A percentile compares a stretch with the other conserved stretches of the same genome.
Conservation (phyloP, 371 early-diverging fungal genomes). For the Mortierella sp. region DNA sequence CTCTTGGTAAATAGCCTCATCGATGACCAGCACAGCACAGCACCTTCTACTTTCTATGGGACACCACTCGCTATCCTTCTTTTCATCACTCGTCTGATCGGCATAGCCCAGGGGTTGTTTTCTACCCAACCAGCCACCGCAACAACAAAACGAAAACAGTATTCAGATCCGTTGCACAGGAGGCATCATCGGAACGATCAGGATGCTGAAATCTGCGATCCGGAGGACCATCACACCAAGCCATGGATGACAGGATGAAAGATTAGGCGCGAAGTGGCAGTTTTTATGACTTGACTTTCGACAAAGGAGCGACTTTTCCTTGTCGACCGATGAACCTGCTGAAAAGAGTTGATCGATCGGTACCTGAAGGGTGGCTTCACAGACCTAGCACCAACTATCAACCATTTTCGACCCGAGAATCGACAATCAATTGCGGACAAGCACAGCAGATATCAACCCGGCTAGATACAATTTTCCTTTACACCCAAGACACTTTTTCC, state of each 20-base stretch:
- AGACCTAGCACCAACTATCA: too few species aligned
- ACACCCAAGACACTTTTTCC: too few species aligned
- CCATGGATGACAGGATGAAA: not conserved
- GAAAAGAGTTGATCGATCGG: not conserved
- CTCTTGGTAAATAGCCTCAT: conserved; percentile 38
- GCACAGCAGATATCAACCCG: not conserved
- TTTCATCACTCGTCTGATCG: not conserved
- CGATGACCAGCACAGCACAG: not conserved
- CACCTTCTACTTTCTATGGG: not conserved
- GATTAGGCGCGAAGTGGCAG: not conserved
- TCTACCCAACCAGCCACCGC: not conserved
- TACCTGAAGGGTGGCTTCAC: conserved; percentile 1
- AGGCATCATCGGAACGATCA: conserved; percentile 4
- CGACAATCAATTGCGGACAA: too few species aligned
- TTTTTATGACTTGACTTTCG: not conserved
- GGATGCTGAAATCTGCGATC: not conserved
- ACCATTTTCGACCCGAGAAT: too few species aligned
- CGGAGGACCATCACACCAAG: not conserved
- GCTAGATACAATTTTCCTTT: too few species aligned
- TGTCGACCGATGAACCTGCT: not conserved
- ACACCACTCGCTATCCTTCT: not conserved
- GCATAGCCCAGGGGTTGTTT: not conserved
- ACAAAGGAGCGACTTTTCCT: not conserved
- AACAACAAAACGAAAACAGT: not conserved
- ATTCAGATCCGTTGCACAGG: conserved; percentile 2